Percentiles rank a stretch among this genome's conserved stretches.
Conservation (phyloP, 768 basidiomycete species). For the Boletus edulis region DNA sequence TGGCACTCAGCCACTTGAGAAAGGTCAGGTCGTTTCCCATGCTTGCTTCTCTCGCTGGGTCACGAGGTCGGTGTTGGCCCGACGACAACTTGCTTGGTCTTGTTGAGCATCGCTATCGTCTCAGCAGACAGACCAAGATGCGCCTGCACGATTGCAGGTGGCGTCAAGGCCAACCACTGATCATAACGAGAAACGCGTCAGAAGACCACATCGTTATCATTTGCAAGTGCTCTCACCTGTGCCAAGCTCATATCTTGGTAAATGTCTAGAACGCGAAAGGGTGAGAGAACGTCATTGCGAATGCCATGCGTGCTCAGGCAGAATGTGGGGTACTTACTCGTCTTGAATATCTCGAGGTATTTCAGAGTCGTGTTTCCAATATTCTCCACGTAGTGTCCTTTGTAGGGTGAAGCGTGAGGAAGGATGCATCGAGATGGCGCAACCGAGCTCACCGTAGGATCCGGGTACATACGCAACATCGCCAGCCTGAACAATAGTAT, state of each 20-base stretch:
- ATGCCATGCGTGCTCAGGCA: not conserved
- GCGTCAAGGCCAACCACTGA: conserved; percentile 46
- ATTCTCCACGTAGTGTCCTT: conserved; percentile 56
- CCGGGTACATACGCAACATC: conserved; percentile 20
- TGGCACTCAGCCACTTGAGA: too few relatives aligned
- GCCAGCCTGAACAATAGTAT: conserved; percentile 11
- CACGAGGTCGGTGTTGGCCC: conserved; percentile 15
- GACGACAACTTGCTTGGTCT: conserved; percentile 39
- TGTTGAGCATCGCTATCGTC: conserved; percentile 35
- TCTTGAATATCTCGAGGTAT: conserved; percentile 49
- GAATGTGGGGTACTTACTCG: conserved; percentile 24
- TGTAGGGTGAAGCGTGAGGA: not conserved
- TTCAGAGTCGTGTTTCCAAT: conserved; percentile 47
- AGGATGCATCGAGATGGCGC: not conserved
- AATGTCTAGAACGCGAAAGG: conserved; percentile 8
- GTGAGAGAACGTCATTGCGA: not conserved
- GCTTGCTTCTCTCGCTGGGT: too few relatives aligned
- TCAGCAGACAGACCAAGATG: conserved; percentile 41
- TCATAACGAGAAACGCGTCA: not conserved
- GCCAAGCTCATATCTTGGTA: conserved; percentile 40
- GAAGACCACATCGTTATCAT: not conserved
- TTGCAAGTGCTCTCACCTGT: conserved; percentile 35
- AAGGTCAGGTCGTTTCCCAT: too few relatives aligned
- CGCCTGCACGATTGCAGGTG: conserved; percentile 44
- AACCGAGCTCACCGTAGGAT: conserved; percentile 7